Evolutionary conservation across 2,329 filamentous ascomycete species (phyloP).

Genomic region (Scedosporium apiospermum): DNA sequence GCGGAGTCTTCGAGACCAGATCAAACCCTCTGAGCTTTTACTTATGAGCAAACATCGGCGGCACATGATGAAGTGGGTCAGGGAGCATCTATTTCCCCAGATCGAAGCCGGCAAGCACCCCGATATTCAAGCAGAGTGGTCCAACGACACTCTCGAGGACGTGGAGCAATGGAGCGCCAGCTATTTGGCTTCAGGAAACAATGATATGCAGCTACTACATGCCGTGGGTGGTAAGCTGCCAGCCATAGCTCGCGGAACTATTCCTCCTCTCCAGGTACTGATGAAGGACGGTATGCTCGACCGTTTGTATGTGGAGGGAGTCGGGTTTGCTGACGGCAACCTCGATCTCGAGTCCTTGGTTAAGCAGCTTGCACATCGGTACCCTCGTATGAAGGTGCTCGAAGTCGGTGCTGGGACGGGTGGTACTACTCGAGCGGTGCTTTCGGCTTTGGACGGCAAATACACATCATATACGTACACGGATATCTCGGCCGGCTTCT

Average conservation of each 20-base stretch:
- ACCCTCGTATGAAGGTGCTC: constrained; percentile 31
- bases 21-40: no score
- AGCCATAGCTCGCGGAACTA: constrained; percentile 21
- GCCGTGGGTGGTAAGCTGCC: constrained; percentile 23
- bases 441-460: constrained; percentile 18
- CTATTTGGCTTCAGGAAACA: neutral
- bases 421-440: constrained; percentile 25
- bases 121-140: neutral
- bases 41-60: no score
- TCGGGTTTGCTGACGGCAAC: constrained; percentile 13
- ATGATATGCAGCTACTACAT: constrained; percentile 17
- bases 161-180: neutral
- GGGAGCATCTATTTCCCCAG: no score
- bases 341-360: constrained; percentile 14
- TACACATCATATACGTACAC: constrained; percentile 34
- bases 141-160: neutral
- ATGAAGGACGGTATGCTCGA: constrained; percentile 22
- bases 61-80: no score
- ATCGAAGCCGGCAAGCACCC: no score
- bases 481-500: constrained; percentile 31
- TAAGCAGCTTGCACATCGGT: constrained; percentile 25
- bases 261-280: constrained; percentile 26
- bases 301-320: constrained; percentile 20
- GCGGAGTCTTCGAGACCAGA: no score
- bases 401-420: constrained; percentile 34